Base-by-base conservation (phyloP, 78 protist species). In the Creolimax fragrantissima region DNA sequence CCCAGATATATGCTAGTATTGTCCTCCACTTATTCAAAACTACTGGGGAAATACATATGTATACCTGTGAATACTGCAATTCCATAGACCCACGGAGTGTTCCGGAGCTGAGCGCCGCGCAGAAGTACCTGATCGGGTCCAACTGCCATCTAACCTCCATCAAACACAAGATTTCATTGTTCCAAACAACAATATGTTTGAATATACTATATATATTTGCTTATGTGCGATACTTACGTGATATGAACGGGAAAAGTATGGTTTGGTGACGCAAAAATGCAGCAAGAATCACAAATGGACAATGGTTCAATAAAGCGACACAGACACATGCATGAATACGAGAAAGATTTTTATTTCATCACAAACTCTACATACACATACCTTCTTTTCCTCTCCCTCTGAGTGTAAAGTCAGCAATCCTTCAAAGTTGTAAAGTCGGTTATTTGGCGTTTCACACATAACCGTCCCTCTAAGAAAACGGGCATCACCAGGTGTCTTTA, bases 81-180 rank as follows among this genome's bases (percentile, higher is more conserved):
- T 35, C 98, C 99, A 41, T 66, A 83, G 2, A 92, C 93, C 94
- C 93, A 96, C 3, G 92, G 96, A 2, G 99, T 96, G 90, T 96
- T 97, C 67, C 97, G 86, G 41, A 98, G 94, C 44, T 35, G 89
- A 35, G 74, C 39, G 17, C 97, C 97, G 3, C 96, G 90, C 58
- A 91, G 89, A 3, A 96, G n/a, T 7, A 90, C 11, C 44, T 94
- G 81, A 17, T 91, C 92, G 41, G 81, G 43, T n/a, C 86, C 89
- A 32, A 91, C 3, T 37, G 92, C 45, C 32, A 36, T 42, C 90
- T 36, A 11, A 6, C n/a, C n/a, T n/a, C n/a, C n/a, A n/a, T n/a
- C n/a, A n/a, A n/a, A n/a, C n/a, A n/a, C n/a, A n/a, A n/a, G n/a
- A n/a, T n/a, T n/a, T n/a, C n/a, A n/a, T n/a, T n/a, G n/a, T n/a